Conservation (phyloP, 106 monocot genomes). For the Gastrodia elata region DNA sequence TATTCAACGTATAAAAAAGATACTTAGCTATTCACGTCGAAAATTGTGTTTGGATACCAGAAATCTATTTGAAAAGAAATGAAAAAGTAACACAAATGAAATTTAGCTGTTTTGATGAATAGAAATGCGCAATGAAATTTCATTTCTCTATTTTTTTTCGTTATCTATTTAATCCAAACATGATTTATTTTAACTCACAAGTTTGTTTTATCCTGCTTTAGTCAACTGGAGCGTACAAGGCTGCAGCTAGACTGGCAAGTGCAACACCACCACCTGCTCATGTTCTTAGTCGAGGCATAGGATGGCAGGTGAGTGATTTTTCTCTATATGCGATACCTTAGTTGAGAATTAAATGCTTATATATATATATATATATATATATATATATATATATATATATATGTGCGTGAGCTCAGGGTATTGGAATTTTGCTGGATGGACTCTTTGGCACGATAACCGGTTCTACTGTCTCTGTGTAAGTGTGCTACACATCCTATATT, state of each 20-base stretch:
- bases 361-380: background rate
- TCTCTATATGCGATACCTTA: background rate
- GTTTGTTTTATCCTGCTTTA: slow-evolving; percentile 14
- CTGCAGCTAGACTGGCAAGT: slow-evolving; percentile 84
- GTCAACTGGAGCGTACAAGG: slow-evolving; percentile 94
- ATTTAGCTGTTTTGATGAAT: no score
- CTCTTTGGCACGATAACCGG: slow-evolving; percentile 71
- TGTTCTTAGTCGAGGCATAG: slow-evolving; percentile 93
- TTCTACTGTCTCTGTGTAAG: slow-evolving; percentile 82
- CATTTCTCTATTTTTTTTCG: background rate
- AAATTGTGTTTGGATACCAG: no score
- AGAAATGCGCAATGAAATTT: no score
- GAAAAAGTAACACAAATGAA: no score
- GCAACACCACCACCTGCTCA: slow-evolving; percentile 98
- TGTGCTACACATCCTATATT: slow-evolving; percentile 1
- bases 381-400: background rate
- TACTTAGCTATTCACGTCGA: no score
- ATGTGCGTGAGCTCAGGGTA: slow-evolving; percentile 21
- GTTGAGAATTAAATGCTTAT: background rate
- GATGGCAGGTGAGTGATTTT: slow-evolving; percentile 70
- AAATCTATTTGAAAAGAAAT: no score
- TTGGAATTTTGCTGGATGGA: slow-evolving; percentile 58
- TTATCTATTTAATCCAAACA: background rate
- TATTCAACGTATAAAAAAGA: no score
- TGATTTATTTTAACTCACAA: background rate